Evolutionary conservation across 2,329 filamentous ascomycete species (phyloP), one percentile per base, ranked within the genome.

Genomic region (Sarocladium oryzae): DNA sequence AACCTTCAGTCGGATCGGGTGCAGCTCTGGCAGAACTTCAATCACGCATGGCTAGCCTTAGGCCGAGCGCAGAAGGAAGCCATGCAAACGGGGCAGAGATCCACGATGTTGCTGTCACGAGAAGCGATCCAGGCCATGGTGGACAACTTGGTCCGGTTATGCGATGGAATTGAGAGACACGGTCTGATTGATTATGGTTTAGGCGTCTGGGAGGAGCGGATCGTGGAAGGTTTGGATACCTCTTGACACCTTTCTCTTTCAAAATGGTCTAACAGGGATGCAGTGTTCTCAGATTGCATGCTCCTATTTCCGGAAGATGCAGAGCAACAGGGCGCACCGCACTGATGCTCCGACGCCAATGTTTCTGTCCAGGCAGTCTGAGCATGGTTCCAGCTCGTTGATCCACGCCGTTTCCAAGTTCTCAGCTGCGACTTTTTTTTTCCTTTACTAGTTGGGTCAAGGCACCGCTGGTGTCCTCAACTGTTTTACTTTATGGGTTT

Each of bases 181-280:
- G 93, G 93, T n/a, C 73, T 99, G 45, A 89, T 99, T 10, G 93
- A 99, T 70, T 99, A 97, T 66, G 87, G 97, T 62, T 95, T 96
- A 72, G 93, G 93, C 8, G 88, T 97, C 23, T 95, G 89, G 81
- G 93, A 97, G 69, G 91, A 97, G 64, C 84, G 88, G 63, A 96
- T 97, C 59, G 81, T 93, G 59, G 79, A 81, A 53, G 78, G 91
- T 96, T 74, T 69, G 88, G 77, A 33, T 21, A 48, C 26, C 26
- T 32, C 15, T 35, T 33, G 16, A 32, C 6, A 6, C 5, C 4
- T 8, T 20, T 23, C 21, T 9, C 8, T 40, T 23, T 5, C 16
- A 15, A 18, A 7, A 18, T 23, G n/a, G n/a, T n/a, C n/a, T n/a
- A n/a, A n/a, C n/a, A n/a, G n/a, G n/a, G n/a, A n/a, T n/a, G n/a